These are phyloP conservation scores for Globisporangium solare DNA, from an alignment of 352 stramenopile species.

Conservation along the genomic window DNA sequence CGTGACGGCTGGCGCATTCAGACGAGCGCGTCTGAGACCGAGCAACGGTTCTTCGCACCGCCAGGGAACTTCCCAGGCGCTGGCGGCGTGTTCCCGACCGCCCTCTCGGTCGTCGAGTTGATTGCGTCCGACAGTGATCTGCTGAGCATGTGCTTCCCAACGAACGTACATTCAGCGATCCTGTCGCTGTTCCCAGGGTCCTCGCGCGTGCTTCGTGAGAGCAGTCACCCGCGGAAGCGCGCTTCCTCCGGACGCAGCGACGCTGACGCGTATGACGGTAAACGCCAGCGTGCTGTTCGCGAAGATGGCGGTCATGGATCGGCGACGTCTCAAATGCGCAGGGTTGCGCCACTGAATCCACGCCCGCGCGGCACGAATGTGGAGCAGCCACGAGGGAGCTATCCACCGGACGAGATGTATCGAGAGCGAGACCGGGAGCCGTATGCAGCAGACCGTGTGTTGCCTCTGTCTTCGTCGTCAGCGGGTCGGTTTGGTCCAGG, in stretches of 20 bases:
- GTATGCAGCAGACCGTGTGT: slow-evolving; percentile 6
- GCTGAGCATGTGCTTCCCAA: slow-evolving; percentile 56
- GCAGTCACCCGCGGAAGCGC: slow-evolving; percentile 19
- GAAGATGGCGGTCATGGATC: slow-evolving; percentile 6
- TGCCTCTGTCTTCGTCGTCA: background rate
- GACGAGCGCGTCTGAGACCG: slow-evolving; percentile 23
- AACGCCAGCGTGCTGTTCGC: slow-evolving; percentile 21
- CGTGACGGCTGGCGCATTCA: slow-evolving; percentile 65
- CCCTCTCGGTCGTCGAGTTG: slow-evolving; percentile 66
- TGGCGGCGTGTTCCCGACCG: slow-evolving; percentile 43
- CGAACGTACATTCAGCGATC: slow-evolving; percentile 70
- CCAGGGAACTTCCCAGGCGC: slow-evolving; percentile 22
- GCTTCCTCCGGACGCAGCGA: slow-evolving; percentile 3
- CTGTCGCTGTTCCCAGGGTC: slow-evolving; percentile 56
- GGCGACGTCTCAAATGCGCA: slow-evolving; percentile 3
- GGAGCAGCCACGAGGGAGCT: background rate
- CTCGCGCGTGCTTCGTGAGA: background rate
- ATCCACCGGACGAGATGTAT: slow-evolving; percentile 3
- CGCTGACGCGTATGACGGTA: slow-evolving; percentile 23
- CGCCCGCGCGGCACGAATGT: background rate
- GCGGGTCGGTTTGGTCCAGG: too few species aligned
- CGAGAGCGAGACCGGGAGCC: slow-evolving; percentile 8
- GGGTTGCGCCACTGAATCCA: background rate
- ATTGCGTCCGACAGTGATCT: slow-evolving; percentile 66
- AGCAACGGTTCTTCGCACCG: slow-evolving; percentile 38